Conservation (phyloP, 306 rosid species). For the Malus sieversii region DNA sequence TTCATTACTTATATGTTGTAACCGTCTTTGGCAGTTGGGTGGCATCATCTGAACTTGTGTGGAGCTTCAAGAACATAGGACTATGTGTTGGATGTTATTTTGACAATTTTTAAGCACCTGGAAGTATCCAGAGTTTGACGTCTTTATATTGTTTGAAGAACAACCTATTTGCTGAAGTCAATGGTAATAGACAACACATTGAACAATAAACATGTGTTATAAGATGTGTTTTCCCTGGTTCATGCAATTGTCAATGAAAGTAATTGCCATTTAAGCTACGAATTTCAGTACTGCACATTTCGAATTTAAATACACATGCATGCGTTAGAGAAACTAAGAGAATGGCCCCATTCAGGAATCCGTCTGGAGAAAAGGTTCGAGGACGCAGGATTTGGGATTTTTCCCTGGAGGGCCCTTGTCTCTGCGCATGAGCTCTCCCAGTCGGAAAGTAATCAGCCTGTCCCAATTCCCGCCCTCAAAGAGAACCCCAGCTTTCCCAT, state of each 20-base stretch:
- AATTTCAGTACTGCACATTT: slow-evolving; percentile 10
- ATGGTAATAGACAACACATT: slow-evolving; percentile 9
- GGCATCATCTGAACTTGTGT: slow-evolving; percentile 44
- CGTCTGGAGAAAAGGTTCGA: slow-evolving; percentile 58
- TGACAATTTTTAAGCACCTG: slow-evolving; percentile 3
- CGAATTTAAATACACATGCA: slow-evolving; percentile 14
- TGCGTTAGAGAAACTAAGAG: slow-evolving; percentile 6
- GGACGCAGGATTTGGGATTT: slow-evolving; percentile 64
- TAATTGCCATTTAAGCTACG: neutral
- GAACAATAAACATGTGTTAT: slow-evolving; percentile 2
- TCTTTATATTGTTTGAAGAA: slow-evolving; percentile 4
- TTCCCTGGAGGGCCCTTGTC: slow-evolving; percentile 94
- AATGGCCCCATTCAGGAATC: slow-evolving; percentile 24
- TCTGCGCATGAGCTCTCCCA: slow-evolving; percentile 80
- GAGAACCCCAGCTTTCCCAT: slow-evolving; percentile 65
- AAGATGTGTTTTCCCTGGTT: slow-evolving; percentile 2
- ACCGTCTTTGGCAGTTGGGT: slow-evolving; percentile 58
- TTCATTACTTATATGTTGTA: slow-evolving; percentile 4
- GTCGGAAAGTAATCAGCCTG: slow-evolving; percentile 58
- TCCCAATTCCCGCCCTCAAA: slow-evolving; percentile 81
- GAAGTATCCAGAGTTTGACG: slow-evolving; percentile 13
- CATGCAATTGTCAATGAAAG: neutral
- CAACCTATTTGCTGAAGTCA: slow-evolving; percentile 1
- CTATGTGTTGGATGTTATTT: neutral
- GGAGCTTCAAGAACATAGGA: slow-evolving; percentile 21